Percentiles rank a stretch among this genome's conserved stretches.
phyloP scores from a whole-genome alignment of 2,329 filamentous ascomycete species.

The Zasmidium citrigriseum region DNA sequence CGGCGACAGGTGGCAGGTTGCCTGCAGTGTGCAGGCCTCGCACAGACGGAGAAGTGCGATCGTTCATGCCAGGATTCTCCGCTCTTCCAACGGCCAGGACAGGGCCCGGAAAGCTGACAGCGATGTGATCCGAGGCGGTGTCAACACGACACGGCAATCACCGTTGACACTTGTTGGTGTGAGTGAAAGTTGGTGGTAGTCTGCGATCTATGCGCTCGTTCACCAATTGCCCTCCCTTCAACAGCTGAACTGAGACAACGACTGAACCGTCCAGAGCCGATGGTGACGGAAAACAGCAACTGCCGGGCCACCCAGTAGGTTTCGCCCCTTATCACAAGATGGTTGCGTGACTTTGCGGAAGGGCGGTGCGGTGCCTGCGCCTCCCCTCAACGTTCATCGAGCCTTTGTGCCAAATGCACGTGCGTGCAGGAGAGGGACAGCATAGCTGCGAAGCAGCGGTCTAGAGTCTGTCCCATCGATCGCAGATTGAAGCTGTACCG shows the following conservation, averaged over 20 bases:
- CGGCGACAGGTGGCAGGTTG: background rate
- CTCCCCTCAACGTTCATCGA: background rate
- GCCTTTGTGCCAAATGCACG: background rate
- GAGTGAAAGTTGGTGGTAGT: background rate
- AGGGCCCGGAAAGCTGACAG: constrained; percentile 9
- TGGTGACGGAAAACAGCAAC: background rate
- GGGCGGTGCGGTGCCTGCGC: background rate
- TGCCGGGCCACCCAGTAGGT: background rate
- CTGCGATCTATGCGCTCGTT: background rate
- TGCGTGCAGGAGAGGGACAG: background rate
- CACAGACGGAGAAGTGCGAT: constrained; percentile 15
- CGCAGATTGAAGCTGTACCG: background rate
- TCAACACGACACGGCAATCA: constrained; percentile 5
- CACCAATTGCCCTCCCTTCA: background rate
- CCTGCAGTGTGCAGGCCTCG: constrained; percentile 7
- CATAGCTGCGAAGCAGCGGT: background rate
- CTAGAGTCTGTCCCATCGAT: too few species aligned
- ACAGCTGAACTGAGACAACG: background rate
- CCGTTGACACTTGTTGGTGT: background rate
- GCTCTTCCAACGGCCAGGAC: constrained; percentile 8
- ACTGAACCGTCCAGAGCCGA: background rate
- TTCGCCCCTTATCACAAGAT: background rate
- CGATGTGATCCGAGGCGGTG: constrained; percentile 6
- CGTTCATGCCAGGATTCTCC: constrained; percentile 19
- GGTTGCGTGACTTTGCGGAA: background rate